Percentiles rank a stretch among this genome's conserved stretches.
Conservation (phyloP, 139 green algal species). For the Micromonas pusilla region DNA sequence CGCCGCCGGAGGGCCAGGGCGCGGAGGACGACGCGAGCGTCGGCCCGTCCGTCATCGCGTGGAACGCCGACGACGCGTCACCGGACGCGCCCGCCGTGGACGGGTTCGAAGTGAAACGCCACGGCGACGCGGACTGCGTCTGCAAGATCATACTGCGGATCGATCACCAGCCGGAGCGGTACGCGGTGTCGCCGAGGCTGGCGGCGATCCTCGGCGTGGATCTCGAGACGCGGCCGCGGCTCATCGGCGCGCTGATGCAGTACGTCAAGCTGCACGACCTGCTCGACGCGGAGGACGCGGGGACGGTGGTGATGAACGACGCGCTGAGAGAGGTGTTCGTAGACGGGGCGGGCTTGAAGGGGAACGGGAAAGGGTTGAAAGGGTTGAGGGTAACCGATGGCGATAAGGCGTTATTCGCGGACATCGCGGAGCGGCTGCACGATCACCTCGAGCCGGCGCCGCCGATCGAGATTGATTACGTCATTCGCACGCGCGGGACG, state of each 20-base stretch:
- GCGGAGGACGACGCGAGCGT: background rate
- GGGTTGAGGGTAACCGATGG: no score
- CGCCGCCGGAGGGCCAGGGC: background rate
- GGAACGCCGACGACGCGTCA: conserved; percentile 30
- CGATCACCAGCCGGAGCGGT: conserved; percentile 35
- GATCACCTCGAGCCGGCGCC: background rate
- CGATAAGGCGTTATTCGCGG: no score
- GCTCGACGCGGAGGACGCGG: background rate
- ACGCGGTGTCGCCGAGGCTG: conserved; percentile 22
- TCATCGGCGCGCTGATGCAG: conserved; percentile 40
- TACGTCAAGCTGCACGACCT: conserved; percentile 3
- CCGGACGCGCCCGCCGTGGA: conserved; percentile 23
- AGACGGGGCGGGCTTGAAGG: background rate
- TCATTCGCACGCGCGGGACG: background rate
- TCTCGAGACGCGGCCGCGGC: conserved; percentile 28
- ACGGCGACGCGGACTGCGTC: conserved; percentile 35
- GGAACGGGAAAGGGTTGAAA: background rate
- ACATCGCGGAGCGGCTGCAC: background rate
- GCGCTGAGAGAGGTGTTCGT: background rate
- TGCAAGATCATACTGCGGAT: conserved; percentile 42
- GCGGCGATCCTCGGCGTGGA: conserved; percentile 26
- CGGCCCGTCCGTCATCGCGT: conserved; percentile 24
- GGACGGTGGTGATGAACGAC: background rate
- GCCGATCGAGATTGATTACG: conserved; percentile 17
- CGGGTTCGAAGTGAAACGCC: conserved; percentile 46